Conservation (phyloP, 2,329 filamentous ascomycete species). For the Claviceps africana region DNA sequence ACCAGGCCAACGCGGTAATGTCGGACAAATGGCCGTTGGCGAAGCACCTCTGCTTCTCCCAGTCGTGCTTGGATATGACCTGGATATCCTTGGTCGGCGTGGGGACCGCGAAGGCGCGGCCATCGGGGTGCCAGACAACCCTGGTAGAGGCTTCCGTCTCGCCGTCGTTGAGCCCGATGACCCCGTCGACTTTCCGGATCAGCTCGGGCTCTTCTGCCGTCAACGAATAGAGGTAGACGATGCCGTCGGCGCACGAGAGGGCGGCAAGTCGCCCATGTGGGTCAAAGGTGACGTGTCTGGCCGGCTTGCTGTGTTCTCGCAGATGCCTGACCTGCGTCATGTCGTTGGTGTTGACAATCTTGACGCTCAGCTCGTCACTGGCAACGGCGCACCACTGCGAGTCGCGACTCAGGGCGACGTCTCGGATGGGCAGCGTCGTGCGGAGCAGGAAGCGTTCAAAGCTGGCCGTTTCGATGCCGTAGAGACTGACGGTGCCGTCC, state of each 20-base stretch:
- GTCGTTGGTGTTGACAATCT: slow-evolving; percentile 71
- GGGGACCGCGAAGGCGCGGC: slow-evolving; percentile 73
- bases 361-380: slow-evolving; percentile 90
- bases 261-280: slow-evolving; percentile 61
- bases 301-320: slow-evolving; percentile 69
- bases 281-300: slow-evolving; percentile 86
- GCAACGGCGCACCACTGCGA: slow-evolving; percentile 82
- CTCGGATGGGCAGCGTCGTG: slow-evolving; percentile 72
- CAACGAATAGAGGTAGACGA: slow-evolving; percentile 81
- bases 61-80: slow-evolving; percentile 76
- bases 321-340: slow-evolving; percentile 64
- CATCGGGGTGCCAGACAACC: slow-evolving; percentile 86
- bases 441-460: slow-evolving; percentile 76
- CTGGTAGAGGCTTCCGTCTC: slow-evolving; percentile 59
- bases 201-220: slow-evolving; percentile 66
- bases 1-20: slow-evolving; percentile 82
- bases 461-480: slow-evolving; percentile 58
- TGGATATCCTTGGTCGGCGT: slow-evolving; percentile 74
- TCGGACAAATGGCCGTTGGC: slow-evolving; percentile 66
- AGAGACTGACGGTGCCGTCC: slow-evolving; percentile 90
- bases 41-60: slow-evolving; percentile 75
- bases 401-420: slow-evolving; percentile 71
- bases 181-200: slow-evolving; percentile 68
- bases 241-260: slow-evolving; percentile 76
- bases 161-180: slow-evolving; percentile 66